Conservation (phyloP, 192 early-diverging fungal genomes). For the Linderina pennispora region DNA sequence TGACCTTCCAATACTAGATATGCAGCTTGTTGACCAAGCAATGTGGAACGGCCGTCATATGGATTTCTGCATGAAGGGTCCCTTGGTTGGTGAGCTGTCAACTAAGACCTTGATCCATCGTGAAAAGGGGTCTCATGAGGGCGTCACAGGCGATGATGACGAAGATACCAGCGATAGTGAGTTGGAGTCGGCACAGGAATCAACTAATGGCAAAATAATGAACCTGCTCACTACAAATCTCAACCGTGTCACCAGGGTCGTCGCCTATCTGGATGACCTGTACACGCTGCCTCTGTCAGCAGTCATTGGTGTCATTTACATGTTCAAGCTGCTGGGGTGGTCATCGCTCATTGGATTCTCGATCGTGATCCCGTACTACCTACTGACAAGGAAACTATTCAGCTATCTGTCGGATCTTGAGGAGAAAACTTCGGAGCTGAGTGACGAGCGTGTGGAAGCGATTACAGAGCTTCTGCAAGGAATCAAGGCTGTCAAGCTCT, state of each 20-base stretch:
- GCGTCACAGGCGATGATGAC: constrained; percentile 19
- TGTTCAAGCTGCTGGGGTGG: constrained; percentile 69
- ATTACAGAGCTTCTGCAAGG: constrained; percentile 77
- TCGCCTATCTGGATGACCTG: constrained; percentile 46
- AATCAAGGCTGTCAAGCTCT: constrained; percentile 84
- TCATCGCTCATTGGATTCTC: constrained; percentile 66
- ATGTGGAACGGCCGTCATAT: constrained; percentile 50
- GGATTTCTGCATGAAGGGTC: constrained; percentile 48
- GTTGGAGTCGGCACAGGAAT: constrained; percentile 11
- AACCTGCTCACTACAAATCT: constrained; percentile 60
- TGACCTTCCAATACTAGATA: constrained; percentile 8
- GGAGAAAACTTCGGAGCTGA: constrained; percentile 35
- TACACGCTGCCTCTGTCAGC: constrained; percentile 54
- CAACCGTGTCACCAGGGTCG: constrained; percentile 42
- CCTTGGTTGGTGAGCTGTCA: constrained; percentile 54
- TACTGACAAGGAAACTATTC: constrained; percentile 41
- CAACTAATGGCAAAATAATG: constrained; percentile 55
- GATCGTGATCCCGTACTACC: constrained; percentile 53
- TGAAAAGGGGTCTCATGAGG: constrained; percentile 10
- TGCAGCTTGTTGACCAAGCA: constrained; percentile 45
- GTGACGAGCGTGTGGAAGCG: constrained; percentile 62
- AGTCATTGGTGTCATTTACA: constrained; percentile 50
- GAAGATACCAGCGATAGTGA: constrained; percentile 22
- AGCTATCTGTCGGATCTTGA: constrained; percentile 42
- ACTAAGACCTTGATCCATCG: constrained; percentile 49